phyloP scores from a whole-genome alignment of 176 grass and related monocot genomes.

The Thalia dealbata region DNA sequence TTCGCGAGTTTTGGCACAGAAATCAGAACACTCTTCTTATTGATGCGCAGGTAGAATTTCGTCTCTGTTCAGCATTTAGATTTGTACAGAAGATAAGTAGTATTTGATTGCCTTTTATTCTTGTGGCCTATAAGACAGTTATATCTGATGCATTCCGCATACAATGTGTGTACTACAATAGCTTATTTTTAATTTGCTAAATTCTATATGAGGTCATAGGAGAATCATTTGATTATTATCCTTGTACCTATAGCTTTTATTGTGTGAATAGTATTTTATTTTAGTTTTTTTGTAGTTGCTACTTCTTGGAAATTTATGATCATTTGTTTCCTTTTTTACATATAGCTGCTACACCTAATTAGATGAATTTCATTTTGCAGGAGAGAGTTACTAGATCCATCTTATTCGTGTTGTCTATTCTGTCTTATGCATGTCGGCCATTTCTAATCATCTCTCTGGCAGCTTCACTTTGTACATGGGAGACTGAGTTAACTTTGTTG shows the following conservation, averaged over 20 bases:
- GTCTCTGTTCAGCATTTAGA: neutral
- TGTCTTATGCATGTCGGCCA: conserved; percentile 42
- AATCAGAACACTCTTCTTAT: conserved; percentile 53
- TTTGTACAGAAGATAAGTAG: neutral
- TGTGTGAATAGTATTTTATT: neutral
- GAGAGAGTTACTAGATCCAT: conserved; percentile 81
- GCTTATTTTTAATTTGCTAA: neutral
- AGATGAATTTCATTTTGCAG: conserved; percentile 26
- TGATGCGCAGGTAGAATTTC: conserved; percentile 55
- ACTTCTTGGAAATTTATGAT: neutral
- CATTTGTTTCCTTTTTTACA: neutral
- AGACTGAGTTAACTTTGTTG: conserved; percentile 60
- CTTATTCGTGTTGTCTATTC: conserved; percentile 48
- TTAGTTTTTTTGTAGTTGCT: neutral
- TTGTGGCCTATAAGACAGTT: neutral
- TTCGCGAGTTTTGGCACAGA: conserved; percentile 77
- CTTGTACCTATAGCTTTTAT: neutral
- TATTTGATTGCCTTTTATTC: neutral
- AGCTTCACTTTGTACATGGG: conserved; percentile 59
- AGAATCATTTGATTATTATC: neutral
- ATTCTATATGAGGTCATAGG: no score
- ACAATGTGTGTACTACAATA: neutral
- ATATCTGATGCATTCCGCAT: neutral
- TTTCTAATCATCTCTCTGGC: conserved; percentile 59
- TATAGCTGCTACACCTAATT: neutral